Base-by-base conservation (phyloP, 129 eudicot genomes). In the Lactuca sativa region DNA sequence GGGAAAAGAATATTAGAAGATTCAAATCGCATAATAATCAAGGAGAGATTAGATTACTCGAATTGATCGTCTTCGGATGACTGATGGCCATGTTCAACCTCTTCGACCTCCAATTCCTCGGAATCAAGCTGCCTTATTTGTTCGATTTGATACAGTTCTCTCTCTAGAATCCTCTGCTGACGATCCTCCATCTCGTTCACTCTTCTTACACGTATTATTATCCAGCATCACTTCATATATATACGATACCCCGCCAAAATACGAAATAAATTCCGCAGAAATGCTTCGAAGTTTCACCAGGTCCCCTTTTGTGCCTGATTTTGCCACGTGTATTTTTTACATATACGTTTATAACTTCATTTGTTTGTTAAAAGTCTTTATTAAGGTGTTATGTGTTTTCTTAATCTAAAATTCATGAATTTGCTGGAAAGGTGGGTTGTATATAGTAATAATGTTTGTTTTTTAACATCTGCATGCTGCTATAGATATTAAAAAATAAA, bases 41-140 rank as follows among this genome's bases (percentile, higher is more conserved):
- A 68, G 30, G 10, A 56, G 59, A 60, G 52, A 34, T 49, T 59
- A 64, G 21, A 59, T 69, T 70, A 84, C 84, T 69, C 72, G 49
- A 41, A 37, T 61, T 56, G 63, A 5, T 88, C 87, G 44, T 86
- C 96, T 16, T 74, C 89, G 43, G 88, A 85, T 5, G 91, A 85
- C 30, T 84, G 89, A 15, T 84, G 86, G 33, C 78, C 77, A 32
- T 66, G 79, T 47, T 89, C 97, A 68, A 95, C 99, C 69, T 90
- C 97, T 82, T 95, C 99, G 55, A 95, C 74, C 53, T 85, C 75
- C 73, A 95, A 81, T 80, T 85, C 99, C 78, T 95, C 99, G 0
- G 76, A 66, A 56, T 95, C 99, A 14, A 95, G 95, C 86, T 85
- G 84, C 41, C 89, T 66, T 7, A 87, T 86, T 59, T 87, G 95